These are phyloP conservation scores for Sporobolus alterniflorus DNA, from an alignment of 202 grass and related monocot genomes.

Conservation along the genomic window DNA sequence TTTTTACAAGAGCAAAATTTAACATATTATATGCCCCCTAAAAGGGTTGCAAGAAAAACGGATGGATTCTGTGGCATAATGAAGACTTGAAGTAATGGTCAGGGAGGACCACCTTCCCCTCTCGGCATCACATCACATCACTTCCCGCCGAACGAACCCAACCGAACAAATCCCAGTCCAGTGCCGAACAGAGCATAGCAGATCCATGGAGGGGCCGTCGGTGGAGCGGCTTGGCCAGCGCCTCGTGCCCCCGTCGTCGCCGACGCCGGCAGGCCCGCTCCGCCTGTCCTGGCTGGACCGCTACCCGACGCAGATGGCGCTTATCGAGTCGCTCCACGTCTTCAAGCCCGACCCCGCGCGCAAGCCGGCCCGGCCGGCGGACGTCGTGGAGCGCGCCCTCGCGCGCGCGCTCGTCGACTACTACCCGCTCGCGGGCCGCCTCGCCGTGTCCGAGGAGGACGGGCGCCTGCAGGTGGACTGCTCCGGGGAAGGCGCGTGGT, in stretches of 20 bases:
- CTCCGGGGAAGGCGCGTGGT: conserved; percentile 69
- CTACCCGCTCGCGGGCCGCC: conserved; percentile 78
- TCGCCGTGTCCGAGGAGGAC: conserved; percentile 25
- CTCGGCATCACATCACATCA: too few relatives aligned
- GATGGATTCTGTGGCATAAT: conserved; percentile 12
- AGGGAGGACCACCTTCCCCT: conserved; percentile 26
- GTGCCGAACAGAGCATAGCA: too few relatives aligned
- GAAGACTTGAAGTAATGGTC: conserved; percentile 42
- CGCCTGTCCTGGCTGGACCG: conserved; percentile 92
- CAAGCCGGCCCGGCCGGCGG: conserved; percentile 13
- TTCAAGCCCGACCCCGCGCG: conserved; percentile 67
- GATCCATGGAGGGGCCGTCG: too few relatives aligned
- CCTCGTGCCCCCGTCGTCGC: conserved; percentile 56
- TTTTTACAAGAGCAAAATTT: background rate
- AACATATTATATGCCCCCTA: conserved; percentile 16
- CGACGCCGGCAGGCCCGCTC: conserved; percentile 56
- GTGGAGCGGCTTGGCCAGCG: conserved; percentile 66
- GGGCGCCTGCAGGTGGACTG: conserved; percentile 77
- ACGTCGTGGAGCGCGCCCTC: conserved; percentile 49
- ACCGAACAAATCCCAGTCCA: too few relatives aligned
- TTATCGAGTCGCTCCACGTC: conserved; percentile 95
- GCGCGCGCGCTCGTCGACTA: conserved; percentile 68
- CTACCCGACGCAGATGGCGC: conserved; percentile 93
- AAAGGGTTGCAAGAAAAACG: conserved; percentile 27
- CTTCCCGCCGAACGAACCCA: too few relatives aligned